Evolutionary conservation across 2,329 filamentous ascomycete species (phyloP).

Genomic region (Clonostachys byssicola): DNA sequence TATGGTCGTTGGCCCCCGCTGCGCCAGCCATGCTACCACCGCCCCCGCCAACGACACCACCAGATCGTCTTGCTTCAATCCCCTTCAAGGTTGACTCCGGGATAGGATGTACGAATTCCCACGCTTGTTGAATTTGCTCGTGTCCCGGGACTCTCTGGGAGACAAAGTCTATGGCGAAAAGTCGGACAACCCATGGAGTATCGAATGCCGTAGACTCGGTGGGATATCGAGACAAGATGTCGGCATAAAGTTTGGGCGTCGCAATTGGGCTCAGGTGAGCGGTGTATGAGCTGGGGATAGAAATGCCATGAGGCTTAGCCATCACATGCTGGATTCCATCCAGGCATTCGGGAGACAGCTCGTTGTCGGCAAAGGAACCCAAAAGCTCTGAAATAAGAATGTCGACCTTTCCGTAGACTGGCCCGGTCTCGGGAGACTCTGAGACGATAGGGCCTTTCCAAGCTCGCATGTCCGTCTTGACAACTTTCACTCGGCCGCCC

Average conservation of each 20-base stretch:
- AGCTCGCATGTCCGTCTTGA: constrained; percentile 95
- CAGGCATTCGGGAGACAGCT: constrained; percentile 92
- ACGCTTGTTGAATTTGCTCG: constrained; percentile 67
- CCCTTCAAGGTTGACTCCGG: constrained; percentile 51
- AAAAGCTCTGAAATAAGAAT: constrained; percentile 92
- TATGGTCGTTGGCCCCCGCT: constrained; percentile 86
- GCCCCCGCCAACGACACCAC: constrained; percentile 62
- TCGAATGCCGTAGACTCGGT: constrained; percentile 73
- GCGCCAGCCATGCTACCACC: constrained; percentile 71
- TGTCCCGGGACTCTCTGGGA: constrained; percentile 57
- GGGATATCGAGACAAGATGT: constrained; percentile 61
- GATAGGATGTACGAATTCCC: constrained; percentile 79
- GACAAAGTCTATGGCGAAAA: constrained; percentile 86
- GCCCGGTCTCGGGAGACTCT: constrained; percentile 32
- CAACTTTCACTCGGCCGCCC: constrained; percentile 74
- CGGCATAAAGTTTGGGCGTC: constrained; percentile 78
- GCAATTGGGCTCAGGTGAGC: constrained; percentile 91
- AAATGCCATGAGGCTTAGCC: constrained; percentile 75
- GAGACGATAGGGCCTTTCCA: constrained; percentile 77
- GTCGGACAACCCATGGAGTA: constrained; percentile 90
- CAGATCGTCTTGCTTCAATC: constrained; percentile 52
- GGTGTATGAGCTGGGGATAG: constrained; percentile 89
- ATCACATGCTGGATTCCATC: constrained; percentile 93
- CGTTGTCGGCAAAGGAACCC: constrained; percentile 94
- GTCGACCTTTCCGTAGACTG: constrained; percentile 67